phyloP scores from a whole-genome alignment of 768 basidiomycete genomes.

The Auricularia cornea region DNA sequence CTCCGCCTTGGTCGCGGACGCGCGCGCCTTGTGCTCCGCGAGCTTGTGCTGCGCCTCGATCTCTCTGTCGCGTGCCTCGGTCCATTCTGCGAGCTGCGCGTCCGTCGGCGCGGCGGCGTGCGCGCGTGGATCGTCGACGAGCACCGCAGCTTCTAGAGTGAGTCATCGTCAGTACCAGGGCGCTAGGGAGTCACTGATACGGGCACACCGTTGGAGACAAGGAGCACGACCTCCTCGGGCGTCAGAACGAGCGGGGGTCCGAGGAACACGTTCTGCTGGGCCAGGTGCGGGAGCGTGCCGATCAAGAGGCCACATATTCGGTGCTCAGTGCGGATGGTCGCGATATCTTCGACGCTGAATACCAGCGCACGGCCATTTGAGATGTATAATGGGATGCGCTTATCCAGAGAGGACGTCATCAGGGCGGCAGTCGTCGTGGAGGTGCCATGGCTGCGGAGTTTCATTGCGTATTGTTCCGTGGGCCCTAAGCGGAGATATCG shows the following conservation, averaged over 20 bases:
- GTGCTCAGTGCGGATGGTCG: slow-evolving; percentile 68
- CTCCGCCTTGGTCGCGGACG: slow-evolving; percentile 20
- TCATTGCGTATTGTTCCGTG: too few species aligned
- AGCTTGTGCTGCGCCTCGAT: slow-evolving; percentile 41
- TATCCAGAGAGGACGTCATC: too few species aligned
- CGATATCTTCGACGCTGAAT: slow-evolving; percentile 50
- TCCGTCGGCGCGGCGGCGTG: slow-evolving; percentile 40
- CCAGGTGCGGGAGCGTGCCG: slow-evolving; percentile 89
- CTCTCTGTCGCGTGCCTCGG: slow-evolving; percentile 35
- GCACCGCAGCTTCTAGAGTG: slow-evolving; percentile 58
- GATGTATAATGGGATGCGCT: not conserved
- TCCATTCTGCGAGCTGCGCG: slow-evolving; percentile 46
- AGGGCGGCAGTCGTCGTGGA: too few species aligned
- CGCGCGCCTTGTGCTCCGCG: slow-evolving; percentile 37
- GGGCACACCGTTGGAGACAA: slow-evolving; percentile 70
- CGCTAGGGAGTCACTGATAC: not conserved
- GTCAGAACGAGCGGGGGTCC: slow-evolving; percentile 83
- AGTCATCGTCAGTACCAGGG: too few species aligned
- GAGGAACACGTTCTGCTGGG: slow-evolving; percentile 94
- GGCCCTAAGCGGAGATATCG: too few species aligned
- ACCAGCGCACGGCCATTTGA: not conserved
- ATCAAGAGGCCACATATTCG: slow-evolving; percentile 76
- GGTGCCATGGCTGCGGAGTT: too few species aligned
- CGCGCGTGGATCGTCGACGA: slow-evolving; percentile 64
- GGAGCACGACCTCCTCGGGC: slow-evolving; percentile 86